Evolutionary conservation across 768 basidiomycete species (phyloP).

Genomic region (Rhodotorula kratochvilovae): DNA sequence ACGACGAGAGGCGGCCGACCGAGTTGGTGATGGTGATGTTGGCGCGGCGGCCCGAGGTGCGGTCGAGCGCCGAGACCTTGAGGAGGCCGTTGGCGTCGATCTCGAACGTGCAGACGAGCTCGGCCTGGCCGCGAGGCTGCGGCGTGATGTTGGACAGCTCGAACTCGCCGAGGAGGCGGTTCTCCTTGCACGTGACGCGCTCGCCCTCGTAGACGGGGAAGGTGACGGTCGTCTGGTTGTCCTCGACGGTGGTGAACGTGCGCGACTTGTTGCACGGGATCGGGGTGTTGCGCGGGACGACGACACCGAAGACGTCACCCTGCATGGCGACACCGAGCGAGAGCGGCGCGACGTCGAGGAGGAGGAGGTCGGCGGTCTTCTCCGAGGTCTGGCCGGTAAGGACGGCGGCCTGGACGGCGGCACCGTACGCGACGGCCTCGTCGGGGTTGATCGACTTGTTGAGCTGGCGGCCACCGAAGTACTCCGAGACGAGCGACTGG

Average conservation of each 20-base stretch:
- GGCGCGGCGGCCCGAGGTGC: constrained; percentile 97
- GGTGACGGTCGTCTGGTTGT: constrained; percentile 99
- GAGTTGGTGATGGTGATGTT: constrained; percentile 77
- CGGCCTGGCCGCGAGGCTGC: constrained; percentile 98
- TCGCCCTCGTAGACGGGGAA: constrained; percentile 99
- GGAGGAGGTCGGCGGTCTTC: constrained; percentile 94
- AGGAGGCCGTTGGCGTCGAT: constrained; percentile 98
- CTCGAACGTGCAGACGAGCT: constrained; percentile 98
- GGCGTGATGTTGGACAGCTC: constrained; percentile 98
- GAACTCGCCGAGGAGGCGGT: constrained; percentile 97
- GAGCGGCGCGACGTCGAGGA: constrained; percentile 93
- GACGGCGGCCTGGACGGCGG: constrained; percentile 98
- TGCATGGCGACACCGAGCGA: constrained; percentile 99
- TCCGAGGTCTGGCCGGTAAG: constrained; percentile 98
- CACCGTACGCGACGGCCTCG: constrained; percentile 99
- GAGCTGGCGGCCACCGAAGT: constrained; percentile 93
- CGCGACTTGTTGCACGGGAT: constrained; percentile 99
- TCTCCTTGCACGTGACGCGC: constrained; percentile 98
- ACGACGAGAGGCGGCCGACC: constrained; percentile 92
- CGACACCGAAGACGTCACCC: constrained; percentile 98
- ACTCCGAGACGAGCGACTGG: constrained; percentile 95
- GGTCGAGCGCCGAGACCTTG: constrained; percentile 97
- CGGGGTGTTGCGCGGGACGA: constrained; percentile 98
- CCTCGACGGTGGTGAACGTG: constrained; percentile 99
- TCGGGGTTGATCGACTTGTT: constrained; percentile 99